phyloP scores from a whole-genome alignment of 805 yeast genomes.

The Cyberlindnera saturnus region DNA sequence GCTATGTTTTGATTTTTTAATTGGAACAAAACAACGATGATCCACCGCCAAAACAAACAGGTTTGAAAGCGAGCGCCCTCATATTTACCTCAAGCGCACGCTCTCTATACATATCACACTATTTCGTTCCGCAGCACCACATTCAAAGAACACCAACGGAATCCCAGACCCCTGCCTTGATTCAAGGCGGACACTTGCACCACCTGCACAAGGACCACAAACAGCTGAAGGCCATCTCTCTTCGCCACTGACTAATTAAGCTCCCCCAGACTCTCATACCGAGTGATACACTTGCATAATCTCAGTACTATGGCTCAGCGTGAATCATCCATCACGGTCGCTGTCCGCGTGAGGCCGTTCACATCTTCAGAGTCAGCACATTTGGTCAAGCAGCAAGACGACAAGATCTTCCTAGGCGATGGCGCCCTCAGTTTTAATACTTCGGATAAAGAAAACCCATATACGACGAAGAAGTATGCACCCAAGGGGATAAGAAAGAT shows the following conservation, averaged over 20 bases:
- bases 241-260: too few species aligned
- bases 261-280: too few species aligned
- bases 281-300: neutral
- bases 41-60: too few species aligned
- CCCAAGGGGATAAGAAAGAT: slow-evolving; percentile 61
- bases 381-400: slow-evolving; percentile 35
- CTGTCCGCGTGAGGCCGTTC: slow-evolving; percentile 83
- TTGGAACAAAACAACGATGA: too few species aligned
- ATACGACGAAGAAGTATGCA: slow-evolving; percentile 15
- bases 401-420: slow-evolving; percentile 42
- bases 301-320: neutral
- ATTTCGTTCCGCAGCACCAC: too few species aligned
- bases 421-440: slow-evolving; percentile 38
- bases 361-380: slow-evolving; percentile 49
- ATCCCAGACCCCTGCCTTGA: too few species aligned
- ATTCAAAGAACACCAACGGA: too few species aligned
- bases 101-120: too few species aligned
- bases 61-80: too few species aligned
- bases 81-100: too few species aligned
- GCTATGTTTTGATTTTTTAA: too few species aligned
- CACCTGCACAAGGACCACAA: neutral
- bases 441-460: slow-evolving; percentile 14
- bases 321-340: slow-evolving; percentile 64
- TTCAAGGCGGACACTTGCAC: neutral
- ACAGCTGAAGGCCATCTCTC: neutral